phyloP scores from a whole-genome alignment of 2,329 filamentous ascomycete species.

The Colletotrichum trifolii region DNA sequence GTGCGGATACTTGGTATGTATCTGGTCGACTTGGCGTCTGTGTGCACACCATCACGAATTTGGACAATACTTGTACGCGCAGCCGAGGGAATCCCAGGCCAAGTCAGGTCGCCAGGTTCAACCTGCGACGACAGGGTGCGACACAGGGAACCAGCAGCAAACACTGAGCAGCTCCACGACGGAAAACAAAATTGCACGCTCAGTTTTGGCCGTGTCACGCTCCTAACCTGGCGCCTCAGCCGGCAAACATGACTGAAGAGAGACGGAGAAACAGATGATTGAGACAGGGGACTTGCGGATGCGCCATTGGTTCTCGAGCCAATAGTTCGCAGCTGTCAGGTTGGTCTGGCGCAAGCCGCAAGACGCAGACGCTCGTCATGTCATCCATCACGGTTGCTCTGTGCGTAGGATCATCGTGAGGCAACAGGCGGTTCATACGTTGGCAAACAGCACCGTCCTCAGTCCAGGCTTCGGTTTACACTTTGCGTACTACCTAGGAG shows the following conservation, averaged over 20 bases:
- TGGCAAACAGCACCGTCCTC: constrained; percentile 18
- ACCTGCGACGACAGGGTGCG: not conserved
- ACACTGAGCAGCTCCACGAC: not conserved
- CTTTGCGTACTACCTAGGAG: constrained; percentile 3
- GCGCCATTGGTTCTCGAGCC: constrained; percentile 9
- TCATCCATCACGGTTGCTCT: not conserved
- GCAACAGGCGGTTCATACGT: constrained; percentile 13
- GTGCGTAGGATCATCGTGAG: not conserved
- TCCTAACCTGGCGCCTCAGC: constrained; percentile 14
- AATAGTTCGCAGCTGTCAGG: constrained; percentile 29
- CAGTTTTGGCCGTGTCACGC: constrained; percentile 2
- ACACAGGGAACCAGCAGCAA: constrained; percentile 20
- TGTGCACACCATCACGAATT: constrained; percentile 23
- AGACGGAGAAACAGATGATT: not conserved
- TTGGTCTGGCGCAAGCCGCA: constrained; percentile 4
- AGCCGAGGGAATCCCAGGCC: constrained; percentile 27
- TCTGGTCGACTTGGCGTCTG: constrained; percentile 27
- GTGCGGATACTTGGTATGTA: constrained; percentile 22
- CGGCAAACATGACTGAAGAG: not conserved
- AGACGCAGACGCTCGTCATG: not conserved
- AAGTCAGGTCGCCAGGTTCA: constrained; percentile 4
- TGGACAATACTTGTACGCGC: not conserved
- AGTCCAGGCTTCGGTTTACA: not conserved
- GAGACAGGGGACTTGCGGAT: constrained; percentile 21
- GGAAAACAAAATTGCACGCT: constrained; percentile 20